Evolutionary conservation across 2,329 filamentous ascomycete genomes (phyloP).

Genomic region (Triangularia verruculosa): DNA sequence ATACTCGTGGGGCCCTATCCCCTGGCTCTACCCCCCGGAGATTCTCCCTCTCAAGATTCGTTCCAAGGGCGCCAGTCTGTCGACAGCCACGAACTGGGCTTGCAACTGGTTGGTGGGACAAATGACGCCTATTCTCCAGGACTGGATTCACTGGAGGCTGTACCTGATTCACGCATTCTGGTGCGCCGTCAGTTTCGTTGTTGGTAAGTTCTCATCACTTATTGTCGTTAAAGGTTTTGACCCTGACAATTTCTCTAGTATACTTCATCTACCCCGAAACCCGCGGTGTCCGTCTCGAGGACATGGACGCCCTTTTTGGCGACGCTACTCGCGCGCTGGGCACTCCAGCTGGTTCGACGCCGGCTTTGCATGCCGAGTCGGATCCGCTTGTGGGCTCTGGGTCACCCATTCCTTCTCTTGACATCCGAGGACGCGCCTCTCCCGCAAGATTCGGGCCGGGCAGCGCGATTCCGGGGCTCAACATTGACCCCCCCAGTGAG

Average conservation of each 20-base stretch:
- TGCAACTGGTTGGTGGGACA: slow-evolving; percentile 98
- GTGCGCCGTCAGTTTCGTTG: slow-evolving; percentile 89
- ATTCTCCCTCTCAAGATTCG: slow-evolving; percentile 94
- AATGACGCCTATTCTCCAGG: slow-evolving; percentile 89
- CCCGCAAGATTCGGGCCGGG: slow-evolving; percentile 51
- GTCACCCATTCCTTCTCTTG: slow-evolving; percentile 77
- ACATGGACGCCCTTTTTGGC: slow-evolving; percentile 94
- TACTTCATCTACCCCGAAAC: slow-evolving; percentile 98
- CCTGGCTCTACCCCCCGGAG: slow-evolving; percentile 98
- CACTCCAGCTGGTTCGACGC: slow-evolving; percentile 77
- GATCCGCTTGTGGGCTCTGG: slow-evolving; percentile 75
- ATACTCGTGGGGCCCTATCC: slow-evolving; percentile 92
- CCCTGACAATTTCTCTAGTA: slow-evolving; percentile 54
- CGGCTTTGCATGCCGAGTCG: slow-evolving; percentile 68
- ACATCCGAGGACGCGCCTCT: slow-evolving; percentile 55
- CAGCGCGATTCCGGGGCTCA: slow-evolving; percentile 72
- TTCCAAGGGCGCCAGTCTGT: slow-evolving; percentile 93
- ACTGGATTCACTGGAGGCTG: slow-evolving; percentile 87
- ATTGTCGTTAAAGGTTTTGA: neutral
- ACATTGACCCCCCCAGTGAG: slow-evolving; percentile 74
- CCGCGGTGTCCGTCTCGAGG: slow-evolving; percentile 88
- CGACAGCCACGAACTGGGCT: slow-evolving; percentile 95
- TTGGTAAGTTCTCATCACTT: slow-evolving; percentile 63
- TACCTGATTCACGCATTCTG: slow-evolving; percentile 97
- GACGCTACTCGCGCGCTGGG: slow-evolving; percentile 80